Evolutionary conservation across 768 basidiomycete species (phyloP).

Genomic region (Leccinellum albellum): DNA sequence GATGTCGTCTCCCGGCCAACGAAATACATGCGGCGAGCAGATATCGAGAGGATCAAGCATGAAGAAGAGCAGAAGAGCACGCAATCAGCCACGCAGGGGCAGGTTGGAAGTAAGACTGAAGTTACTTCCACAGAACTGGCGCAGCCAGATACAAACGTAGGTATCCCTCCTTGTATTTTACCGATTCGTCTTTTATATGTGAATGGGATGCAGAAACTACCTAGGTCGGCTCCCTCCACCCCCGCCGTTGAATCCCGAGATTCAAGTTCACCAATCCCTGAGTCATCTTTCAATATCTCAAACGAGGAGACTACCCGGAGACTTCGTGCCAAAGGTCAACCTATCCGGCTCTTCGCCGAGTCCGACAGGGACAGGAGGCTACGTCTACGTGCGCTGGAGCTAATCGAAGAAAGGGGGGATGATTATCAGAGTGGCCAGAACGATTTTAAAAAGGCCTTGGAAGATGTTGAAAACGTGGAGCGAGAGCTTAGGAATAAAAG

Average conservation of each 20-base stretch:
- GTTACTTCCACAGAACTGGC: constrained; percentile 18
- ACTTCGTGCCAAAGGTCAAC: constrained; percentile 87
- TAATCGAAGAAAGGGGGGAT: constrained; percentile 87
- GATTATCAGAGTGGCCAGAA: constrained; percentile 85
- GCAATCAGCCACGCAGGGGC: constrained; percentile 33
- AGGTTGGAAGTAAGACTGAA: constrained; percentile 17
- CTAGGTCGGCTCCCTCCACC: constrained; percentile 41
- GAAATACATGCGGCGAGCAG: constrained; percentile 90
- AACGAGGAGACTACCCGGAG: constrained; percentile 90
- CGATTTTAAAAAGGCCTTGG: constrained; percentile 87
- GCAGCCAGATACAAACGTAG: constrained; percentile 41
- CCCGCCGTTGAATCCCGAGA: constrained; percentile 33
- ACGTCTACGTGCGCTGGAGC: constrained; percentile 86
- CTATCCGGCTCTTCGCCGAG: constrained; percentile 92
- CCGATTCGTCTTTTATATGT: constrained; percentile 32
- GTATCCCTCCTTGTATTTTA: constrained; percentile 18
- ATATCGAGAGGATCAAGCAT: constrained; percentile 70
- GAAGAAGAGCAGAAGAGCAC: constrained; percentile 38
- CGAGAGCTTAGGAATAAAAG: constrained; percentile 58
- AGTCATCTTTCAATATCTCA: constrained; percentile 75
- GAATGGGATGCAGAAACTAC: constrained; percentile 47
- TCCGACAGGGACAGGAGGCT: constrained; percentile 90
- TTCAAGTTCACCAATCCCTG: constrained; percentile 37
- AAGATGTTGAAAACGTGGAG: constrained; percentile 82
- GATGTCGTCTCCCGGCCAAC: constrained; percentile 48